Conservation (phyloP, 2,329 filamentous ascomycete genomes). For the Orbilia brochopaga region DNA sequence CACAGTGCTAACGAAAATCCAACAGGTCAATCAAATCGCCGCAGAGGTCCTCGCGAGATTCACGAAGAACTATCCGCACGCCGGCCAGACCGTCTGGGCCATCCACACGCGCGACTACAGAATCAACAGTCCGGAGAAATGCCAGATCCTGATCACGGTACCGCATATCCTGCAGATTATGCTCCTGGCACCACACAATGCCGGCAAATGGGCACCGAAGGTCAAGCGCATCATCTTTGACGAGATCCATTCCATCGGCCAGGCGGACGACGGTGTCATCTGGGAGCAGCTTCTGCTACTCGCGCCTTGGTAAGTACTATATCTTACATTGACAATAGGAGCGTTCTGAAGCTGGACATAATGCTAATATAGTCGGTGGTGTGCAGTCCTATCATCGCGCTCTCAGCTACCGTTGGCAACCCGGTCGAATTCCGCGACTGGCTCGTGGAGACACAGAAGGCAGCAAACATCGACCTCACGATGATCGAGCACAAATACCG, state of each 20-base stretch:
- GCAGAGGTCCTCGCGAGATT: slow-evolving; percentile 78
- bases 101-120: slow-evolving; percentile 78
- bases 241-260: slow-evolving; percentile 79
- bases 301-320: slow-evolving; percentile 63
- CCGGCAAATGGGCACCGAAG: slow-evolving; percentile 69
- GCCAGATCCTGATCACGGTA: slow-evolving; percentile 77
- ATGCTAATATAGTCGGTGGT: background rate
- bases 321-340: background rate
- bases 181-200: slow-evolving; percentile 71
- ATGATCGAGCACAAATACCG: slow-evolving; percentile 73
- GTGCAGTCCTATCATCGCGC: slow-evolving; percentile 71
- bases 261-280: slow-evolving; percentile 75
- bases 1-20: slow-evolving; percentile 5
- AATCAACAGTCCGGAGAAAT: slow-evolving; percentile 74
- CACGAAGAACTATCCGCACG: slow-evolving; percentile 67
- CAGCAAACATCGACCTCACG: slow-evolving; percentile 68
- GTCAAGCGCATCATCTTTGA: slow-evolving; percentile 81
- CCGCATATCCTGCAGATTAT: slow-evolving; percentile 81
- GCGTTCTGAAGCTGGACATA: background rate
- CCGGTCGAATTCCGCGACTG: slow-evolving; percentile 72
- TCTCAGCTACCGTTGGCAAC: slow-evolving; percentile 81
- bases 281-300: slow-evolving; percentile 80
- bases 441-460: slow-evolving; percentile 69
- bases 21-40: slow-evolving; percentile 74
- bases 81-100: slow-evolving; percentile 74